Percentiles rank a stretch among this genome's conserved stretches.
Evolutionary conservation across 176 grass and related monocot species (phyloP).

Genomic region (Lolium rigidum): DNA sequence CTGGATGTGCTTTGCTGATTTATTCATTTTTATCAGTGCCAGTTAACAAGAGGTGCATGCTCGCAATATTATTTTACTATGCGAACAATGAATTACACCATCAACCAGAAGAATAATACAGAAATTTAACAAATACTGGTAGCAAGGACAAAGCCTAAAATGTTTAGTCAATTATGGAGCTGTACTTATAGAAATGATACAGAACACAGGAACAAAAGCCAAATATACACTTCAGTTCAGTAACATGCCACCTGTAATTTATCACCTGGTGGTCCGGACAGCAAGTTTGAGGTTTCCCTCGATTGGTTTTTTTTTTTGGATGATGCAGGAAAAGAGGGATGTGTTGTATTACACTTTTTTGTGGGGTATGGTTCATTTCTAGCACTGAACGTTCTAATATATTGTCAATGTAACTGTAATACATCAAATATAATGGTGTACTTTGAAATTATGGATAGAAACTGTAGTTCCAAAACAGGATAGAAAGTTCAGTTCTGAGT

Average conservation of each 20-base stretch:
- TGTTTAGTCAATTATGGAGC: conserved; percentile 5
- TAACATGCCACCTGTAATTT: background rate
- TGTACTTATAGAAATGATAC: background rate
- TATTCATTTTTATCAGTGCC: background rate
- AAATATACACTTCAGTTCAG: background rate
- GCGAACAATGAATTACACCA: background rate
- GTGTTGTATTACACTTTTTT: background rate
- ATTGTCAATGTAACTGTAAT: background rate
- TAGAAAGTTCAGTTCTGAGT: background rate
- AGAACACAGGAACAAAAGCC: background rate
- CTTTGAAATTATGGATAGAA: background rate
- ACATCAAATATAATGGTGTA: background rate
- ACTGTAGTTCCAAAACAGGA: background rate
- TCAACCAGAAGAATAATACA: background rate
- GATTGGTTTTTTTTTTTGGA: background rate
- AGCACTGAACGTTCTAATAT: background rate
- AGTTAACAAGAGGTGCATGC: conserved; percentile 7
- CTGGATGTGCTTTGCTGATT: background rate
- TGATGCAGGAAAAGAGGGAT: background rate
- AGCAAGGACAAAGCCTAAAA: background rate
- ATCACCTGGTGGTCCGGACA: background rate
- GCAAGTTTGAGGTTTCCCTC: background rate
- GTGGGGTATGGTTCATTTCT: background rate
- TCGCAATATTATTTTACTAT: background rate
- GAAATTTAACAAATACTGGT: background rate